Evolutionary conservation across 768 basidiomycete genomes (phyloP).

Genomic region (Naganishia onofrii): DNA sequence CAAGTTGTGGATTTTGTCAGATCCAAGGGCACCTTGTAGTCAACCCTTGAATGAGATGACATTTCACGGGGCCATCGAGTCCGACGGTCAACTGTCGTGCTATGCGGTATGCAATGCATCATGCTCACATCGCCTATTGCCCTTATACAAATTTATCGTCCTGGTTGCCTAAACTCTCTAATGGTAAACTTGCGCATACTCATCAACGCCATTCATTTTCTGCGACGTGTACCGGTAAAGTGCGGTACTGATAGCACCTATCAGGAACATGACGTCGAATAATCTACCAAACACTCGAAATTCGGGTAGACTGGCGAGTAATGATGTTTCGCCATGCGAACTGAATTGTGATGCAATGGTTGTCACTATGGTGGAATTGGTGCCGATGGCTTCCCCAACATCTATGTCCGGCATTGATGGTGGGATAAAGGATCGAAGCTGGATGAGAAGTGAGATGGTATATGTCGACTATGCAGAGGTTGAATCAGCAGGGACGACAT

Average conservation of each 20-base stretch:
- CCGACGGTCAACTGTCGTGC: no score
- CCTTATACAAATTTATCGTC: conserved; percentile 10
- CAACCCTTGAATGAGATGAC: neutral
- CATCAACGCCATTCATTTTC: conserved; percentile 44
- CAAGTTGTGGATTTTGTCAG: conserved; percentile 54
- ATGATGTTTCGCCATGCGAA: conserved; percentile 33
- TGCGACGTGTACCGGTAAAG: conserved; percentile 42
- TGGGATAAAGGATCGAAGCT: conserved; percentile 48
- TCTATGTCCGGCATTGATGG: conserved; percentile 36
- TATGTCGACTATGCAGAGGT: conserved; percentile 42
- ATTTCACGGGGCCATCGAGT: neutral
- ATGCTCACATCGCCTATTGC: conserved; percentile 6
- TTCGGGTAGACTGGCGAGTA: conserved; percentile 48
- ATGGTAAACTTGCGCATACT: conserved; percentile 40
- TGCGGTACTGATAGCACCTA: conserved; percentile 37
- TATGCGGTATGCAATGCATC: neutral
- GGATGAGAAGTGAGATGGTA: conserved; percentile 49
- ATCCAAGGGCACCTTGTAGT: conserved; percentile 3
- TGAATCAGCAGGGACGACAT: neutral
- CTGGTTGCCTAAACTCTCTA: neutral
- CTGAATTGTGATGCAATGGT: conserved; percentile 3
- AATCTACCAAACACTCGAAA: conserved; percentile 49
- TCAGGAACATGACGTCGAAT: conserved; percentile 47
- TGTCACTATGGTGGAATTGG: conserved; percentile 16
- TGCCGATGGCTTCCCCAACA: conserved; percentile 19